phyloP scores from a whole-genome alignment of 352 stramenopile genomes.

The Globisporangium echinulatum region DNA sequence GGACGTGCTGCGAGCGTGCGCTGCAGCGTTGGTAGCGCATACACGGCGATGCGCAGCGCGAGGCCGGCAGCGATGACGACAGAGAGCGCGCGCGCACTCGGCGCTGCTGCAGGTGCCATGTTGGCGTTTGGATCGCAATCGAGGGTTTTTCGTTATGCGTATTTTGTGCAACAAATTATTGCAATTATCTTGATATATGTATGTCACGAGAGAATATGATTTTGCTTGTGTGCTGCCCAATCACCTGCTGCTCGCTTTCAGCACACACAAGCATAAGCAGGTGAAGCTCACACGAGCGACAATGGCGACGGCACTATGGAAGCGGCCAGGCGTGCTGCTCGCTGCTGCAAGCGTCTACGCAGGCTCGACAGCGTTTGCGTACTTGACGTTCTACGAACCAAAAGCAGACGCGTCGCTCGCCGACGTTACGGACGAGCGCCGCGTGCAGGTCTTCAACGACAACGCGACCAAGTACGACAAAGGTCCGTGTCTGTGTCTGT shows the following conservation, averaged over 20 bases:
- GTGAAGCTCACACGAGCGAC: no score
- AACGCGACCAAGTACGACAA: slow-evolving; percentile 73
- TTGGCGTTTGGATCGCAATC: no score
- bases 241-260: not conserved
- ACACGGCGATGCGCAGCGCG: slow-evolving; percentile 32
- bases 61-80: slow-evolving; percentile 24
- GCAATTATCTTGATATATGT: not conserved
- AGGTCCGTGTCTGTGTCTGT: slow-evolving; percentile 16
- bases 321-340: slow-evolving; percentile 47
- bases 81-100: slow-evolving; percentile 8
- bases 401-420: slow-evolving; percentile 18
- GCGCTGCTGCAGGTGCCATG: not conserved
- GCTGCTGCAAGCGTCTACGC: slow-evolving; percentile 53
- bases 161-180: not conserved
- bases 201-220: not conserved
- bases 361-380: slow-evolving; percentile 44
- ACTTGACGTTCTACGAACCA: slow-evolving; percentile 72
- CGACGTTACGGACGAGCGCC: slow-evolving; percentile 40
- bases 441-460: slow-evolving; percentile 57
- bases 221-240: not conserved
- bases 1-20: slow-evolving; percentile 38
- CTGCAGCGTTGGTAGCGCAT: slow-evolving; percentile 26
- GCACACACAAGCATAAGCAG: not conserved
- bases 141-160: not conserved
- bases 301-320: slow-evolving; percentile 27